Evolutionary conservation across 192 early-diverging fungal genomes (phyloP).

Genomic region (Cetraspora pellucida): DNA sequence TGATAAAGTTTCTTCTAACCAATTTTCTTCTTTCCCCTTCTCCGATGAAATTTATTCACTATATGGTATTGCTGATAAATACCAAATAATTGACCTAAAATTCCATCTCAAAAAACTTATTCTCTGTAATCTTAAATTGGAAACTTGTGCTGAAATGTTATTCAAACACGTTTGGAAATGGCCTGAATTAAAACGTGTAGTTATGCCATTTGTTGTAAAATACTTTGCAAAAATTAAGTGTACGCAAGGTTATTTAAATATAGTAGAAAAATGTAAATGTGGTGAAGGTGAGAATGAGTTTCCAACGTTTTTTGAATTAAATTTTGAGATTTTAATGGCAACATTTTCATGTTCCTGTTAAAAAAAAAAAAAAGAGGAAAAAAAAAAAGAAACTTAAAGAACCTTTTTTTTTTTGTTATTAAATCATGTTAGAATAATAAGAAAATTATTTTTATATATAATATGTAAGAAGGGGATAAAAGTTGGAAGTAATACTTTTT

Average conservation of each 20-base stretch:
- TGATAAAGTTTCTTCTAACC: background rate
- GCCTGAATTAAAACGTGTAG: constrained; percentile 7
- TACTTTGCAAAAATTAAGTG: background rate
- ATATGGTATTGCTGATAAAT: constrained; percentile 18
- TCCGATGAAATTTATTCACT: background rate
- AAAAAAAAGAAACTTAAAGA: no score
- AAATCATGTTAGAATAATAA: no score
- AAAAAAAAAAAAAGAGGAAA: no score
- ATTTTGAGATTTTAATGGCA: no score
- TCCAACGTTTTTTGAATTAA: constrained; percentile 6
- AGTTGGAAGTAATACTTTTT: no score
- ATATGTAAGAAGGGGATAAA: no score
- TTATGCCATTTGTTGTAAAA: constrained; percentile 7
- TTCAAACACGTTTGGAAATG: constrained; percentile 20
- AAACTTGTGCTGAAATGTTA: constrained; percentile 16
- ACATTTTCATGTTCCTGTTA: no score
- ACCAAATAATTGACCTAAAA: background rate
- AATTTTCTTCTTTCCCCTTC: no score
- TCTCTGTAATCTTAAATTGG: background rate
- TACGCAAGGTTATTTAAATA: background rate
- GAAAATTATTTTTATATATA: no score
- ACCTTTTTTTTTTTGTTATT: no score
- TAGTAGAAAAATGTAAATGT: background rate
- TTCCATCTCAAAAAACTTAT: background rate
- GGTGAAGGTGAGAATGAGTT: background rate